Conservation (phyloP, 305 asterid genomes). For the Solanum hybrid region DNA sequence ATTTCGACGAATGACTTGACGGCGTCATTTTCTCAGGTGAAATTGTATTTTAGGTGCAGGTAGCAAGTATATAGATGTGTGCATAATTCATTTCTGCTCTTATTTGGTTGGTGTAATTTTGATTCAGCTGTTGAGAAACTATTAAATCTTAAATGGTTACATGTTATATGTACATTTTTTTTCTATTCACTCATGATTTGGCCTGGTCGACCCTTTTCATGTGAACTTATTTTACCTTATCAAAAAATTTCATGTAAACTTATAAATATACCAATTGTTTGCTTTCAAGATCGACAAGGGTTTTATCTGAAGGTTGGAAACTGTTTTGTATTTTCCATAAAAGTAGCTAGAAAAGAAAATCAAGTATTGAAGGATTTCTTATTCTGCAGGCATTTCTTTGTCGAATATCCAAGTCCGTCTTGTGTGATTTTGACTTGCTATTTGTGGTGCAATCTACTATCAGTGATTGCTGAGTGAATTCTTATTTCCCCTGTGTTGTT, state of each 20-base stretch:
- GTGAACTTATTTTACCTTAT: background rate
- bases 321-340: background rate
- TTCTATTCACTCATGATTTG: background rate
- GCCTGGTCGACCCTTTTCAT: background rate
- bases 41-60: background rate
- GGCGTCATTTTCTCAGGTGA: background rate
- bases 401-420: background rate
- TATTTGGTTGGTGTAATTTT: background rate
- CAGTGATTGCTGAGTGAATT: background rate
- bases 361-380: background rate
- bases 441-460: background rate
- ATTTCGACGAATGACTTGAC: background rate
- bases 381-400: background rate
- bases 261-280: background rate
- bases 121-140: background rate
- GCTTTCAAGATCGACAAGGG: background rate
- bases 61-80: background rate
- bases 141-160: background rate
- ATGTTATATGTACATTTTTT: background rate
- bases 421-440: background rate
- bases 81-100: background rate
- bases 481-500: background rate
- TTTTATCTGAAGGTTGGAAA: background rate
- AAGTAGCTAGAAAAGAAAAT: background rate
- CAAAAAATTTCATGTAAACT: background rate